phyloP scores from a whole-genome alignment of 148 eudicot genomes.

The Rhododendron henanense region DNA sequence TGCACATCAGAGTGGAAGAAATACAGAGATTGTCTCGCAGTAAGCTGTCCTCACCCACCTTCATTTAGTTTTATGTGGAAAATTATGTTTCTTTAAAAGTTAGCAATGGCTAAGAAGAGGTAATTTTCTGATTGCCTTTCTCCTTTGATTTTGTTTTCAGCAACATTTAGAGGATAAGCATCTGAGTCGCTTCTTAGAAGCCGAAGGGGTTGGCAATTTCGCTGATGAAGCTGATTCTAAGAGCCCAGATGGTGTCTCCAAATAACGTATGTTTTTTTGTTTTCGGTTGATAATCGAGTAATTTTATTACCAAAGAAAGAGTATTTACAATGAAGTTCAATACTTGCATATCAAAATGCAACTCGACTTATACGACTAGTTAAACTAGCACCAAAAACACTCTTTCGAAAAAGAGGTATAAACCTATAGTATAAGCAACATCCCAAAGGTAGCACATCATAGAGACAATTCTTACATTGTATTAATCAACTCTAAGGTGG shows the following conservation, averaged over 20 bases:
- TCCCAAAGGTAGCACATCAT: not conserved
- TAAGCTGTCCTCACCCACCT: constrained; percentile 13
- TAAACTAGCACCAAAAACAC: not conserved
- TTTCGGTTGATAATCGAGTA: not conserved
- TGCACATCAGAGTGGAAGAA: constrained; percentile 84
- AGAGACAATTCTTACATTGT: not conserved
- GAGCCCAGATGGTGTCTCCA: constrained; percentile 31
- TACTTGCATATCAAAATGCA: not conserved
- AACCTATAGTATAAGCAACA: not conserved
- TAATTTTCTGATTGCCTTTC: not conserved
- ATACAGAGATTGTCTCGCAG: constrained; percentile 84
- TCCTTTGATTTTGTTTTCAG: constrained; percentile 34
- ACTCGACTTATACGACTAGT: not conserved
- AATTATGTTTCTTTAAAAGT: not conserved
- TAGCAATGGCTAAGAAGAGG: not conserved
- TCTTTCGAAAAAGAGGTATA: not conserved
- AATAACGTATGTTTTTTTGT: constrained; percentile 17
- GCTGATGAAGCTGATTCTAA: constrained; percentile 30
- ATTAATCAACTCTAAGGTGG: not conserved
- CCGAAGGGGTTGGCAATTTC: constrained; percentile 44
- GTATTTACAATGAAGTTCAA: not conserved
- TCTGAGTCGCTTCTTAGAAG: constrained; percentile 73
- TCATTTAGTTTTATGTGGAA: not conserved
- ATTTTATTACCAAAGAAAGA: not conserved
- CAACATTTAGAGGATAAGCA: constrained; percentile 89